These are phyloP conservation scores for Trichoderma koningiopsis DNA, from an alignment of 2,329 filamentous ascomycete genomes.

Conservation along the genomic window DNA sequence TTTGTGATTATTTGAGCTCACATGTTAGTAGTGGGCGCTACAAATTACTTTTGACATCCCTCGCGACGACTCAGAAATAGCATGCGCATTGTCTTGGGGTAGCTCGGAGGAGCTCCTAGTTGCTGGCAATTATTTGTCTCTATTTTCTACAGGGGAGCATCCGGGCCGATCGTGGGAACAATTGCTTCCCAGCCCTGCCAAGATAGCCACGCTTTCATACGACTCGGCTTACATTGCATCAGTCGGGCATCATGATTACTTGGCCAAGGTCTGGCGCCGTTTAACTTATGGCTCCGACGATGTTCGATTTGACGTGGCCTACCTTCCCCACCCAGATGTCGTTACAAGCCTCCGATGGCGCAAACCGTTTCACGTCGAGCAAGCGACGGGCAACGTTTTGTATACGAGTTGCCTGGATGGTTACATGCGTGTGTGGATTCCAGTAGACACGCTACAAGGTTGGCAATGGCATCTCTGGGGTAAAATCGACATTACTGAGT, in stretches of 20 bases:
- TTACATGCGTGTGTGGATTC: constrained; percentile 79
- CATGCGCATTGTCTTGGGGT: constrained; percentile 76
- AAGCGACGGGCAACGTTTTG: constrained; percentile 80
- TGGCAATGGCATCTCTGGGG: constrained; percentile 79
- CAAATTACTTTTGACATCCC: constrained; percentile 61
- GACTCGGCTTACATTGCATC: constrained; percentile 88
- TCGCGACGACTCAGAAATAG: constrained; percentile 38
- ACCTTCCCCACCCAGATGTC: constrained; percentile 78
- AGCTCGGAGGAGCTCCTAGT: constrained; percentile 80
- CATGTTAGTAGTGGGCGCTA: constrained; percentile 57
- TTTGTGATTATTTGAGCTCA: constrained; percentile 29
- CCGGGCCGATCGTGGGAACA: constrained; percentile 72
- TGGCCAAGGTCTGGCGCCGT: constrained; percentile 92
- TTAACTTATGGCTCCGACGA: constrained; percentile 81
- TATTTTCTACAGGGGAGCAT: constrained; percentile 60
- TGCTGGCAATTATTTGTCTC: constrained; percentile 67
- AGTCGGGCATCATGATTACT: constrained; percentile 72
- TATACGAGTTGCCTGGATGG: constrained; percentile 88
- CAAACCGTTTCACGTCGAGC: constrained; percentile 72
- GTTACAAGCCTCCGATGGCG: constrained; percentile 90
- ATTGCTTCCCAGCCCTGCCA: constrained; percentile 69
- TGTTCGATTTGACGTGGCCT: constrained; percentile 85
- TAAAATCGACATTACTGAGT: constrained; percentile 72
- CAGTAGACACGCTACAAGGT: constrained; percentile 69
- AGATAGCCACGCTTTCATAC: constrained; percentile 77